A percentile compares a stretch with the other conserved stretches of the same genome.
phyloP scores from a whole-genome alignment of 352 stramenopile genomes.

The Phytophthora palmivora region DNA sequence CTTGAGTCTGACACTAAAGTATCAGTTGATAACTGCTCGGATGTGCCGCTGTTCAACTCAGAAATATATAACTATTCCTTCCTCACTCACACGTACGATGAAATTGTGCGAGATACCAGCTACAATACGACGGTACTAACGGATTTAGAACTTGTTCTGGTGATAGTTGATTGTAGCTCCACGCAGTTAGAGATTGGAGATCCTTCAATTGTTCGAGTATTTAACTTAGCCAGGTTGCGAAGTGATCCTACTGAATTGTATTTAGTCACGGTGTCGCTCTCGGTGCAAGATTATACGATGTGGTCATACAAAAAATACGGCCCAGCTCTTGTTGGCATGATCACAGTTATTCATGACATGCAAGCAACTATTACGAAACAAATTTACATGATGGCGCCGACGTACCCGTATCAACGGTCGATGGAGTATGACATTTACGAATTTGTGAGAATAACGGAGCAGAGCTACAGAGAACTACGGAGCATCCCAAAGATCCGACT shows the following conservation, averaged over 20 bases:
- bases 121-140: conserved; percentile 46
- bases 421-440: conserved; percentile 39
- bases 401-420: conserved; percentile 39
- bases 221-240: conserved; percentile 27
- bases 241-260: conserved; percentile 16
- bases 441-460: conserved; percentile 24
- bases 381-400: conserved; percentile 34
- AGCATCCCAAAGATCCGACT: conserved; percentile 8
- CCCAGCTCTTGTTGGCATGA: conserved; percentile 31
- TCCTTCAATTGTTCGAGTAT: conserved; percentile 20
- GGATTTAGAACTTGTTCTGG: conserved; percentile 43
- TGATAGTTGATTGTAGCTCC: conserved; percentile 48
- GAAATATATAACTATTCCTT: conserved; percentile 44
- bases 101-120: conserved; percentile 34
- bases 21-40: conserved; percentile 14
- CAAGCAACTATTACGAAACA: conserved; percentile 13
- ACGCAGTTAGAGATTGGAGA: conserved; percentile 15
- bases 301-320: conserved; percentile 27
- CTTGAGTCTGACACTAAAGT: conserved; percentile 15
- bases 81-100: conserved; percentile 33
- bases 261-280: conserved; percentile 31
- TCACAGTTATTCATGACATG: conserved; percentile 39
- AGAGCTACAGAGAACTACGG: conserved; percentile 25
- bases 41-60: conserved; percentile 6
- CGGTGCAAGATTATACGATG: conserved; percentile 40